Percentiles rank a stretch among this genome's conserved stretches.
Conservation (phyloP, 371 early-diverging fungal genomes). For the Apophysomyces trapeziformis region DNA sequence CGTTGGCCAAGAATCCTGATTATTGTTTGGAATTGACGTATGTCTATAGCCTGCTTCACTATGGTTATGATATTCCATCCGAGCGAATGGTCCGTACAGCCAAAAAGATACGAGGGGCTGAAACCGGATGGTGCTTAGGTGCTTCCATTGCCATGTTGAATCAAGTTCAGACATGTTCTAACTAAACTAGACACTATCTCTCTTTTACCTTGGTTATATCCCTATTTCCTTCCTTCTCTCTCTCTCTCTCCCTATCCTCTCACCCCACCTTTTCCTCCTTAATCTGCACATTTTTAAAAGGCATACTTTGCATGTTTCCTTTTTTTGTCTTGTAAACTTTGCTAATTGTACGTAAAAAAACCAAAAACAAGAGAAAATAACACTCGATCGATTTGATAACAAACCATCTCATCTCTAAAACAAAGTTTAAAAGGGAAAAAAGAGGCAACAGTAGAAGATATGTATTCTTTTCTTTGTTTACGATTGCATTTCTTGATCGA, state of each 20-base stretch:
- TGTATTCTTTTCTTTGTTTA: background rate
- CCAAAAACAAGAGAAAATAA: no score
- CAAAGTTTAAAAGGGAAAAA: no score
- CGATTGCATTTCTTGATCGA: conserved; percentile 23
- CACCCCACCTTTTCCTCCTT: no score
- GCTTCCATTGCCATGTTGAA: conserved; percentile 84
- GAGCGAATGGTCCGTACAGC: conserved; percentile 76
- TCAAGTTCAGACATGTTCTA: conserved; percentile 37
- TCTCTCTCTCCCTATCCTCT: background rate
- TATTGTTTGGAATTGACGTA: conserved; percentile 90
- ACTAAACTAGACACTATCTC: conserved; percentile 1
- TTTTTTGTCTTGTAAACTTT: background rate
- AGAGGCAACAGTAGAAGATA: no score
- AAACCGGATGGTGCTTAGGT: conserved; percentile 97
- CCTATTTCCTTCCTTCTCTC: background rate
- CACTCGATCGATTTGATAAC: no score
- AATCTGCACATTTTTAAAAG: conserved; percentile 7
- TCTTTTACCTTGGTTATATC: background rate
- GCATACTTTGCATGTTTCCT: conserved; percentile 3
- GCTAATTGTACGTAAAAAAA: background rate
- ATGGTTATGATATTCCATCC: conserved; percentile 85
- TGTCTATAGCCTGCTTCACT: conserved; percentile 77
- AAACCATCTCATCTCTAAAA: no score
- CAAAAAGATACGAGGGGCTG: conserved; percentile 89
- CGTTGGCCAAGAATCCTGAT: conserved; percentile 59